These are phyloP conservation scores for Mortierella antarctica DNA, from an alignment of 192 early-diverging fungal species.

Conservation along the genomic window DNA sequence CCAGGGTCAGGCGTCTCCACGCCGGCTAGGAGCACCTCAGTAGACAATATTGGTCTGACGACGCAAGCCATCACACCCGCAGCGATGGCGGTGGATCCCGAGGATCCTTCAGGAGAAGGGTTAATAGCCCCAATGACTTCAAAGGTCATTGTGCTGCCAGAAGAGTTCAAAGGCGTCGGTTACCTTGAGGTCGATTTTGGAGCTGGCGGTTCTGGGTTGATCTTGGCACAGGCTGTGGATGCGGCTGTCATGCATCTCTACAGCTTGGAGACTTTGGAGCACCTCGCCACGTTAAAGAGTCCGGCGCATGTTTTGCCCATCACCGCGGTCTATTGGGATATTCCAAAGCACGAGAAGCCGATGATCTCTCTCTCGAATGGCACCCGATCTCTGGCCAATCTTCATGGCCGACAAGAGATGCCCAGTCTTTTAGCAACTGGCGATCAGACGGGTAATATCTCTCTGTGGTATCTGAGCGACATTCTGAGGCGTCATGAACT, in stretches of 20 bases:
- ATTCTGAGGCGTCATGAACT: constrained; percentile 15
- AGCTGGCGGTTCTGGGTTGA: constrained; percentile 10
- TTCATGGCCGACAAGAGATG: constrained; percentile 20
- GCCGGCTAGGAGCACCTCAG: not conserved
- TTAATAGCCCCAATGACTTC: not conserved
- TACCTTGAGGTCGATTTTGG: constrained; percentile 46
- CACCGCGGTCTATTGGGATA: constrained; percentile 42
- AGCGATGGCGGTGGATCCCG: not conserved
- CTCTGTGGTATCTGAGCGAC: constrained; percentile 64
- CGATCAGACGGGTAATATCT: constrained; percentile 61
- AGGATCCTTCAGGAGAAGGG: no score
- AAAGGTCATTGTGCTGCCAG: constrained; percentile 15
- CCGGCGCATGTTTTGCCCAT: constrained; percentile 39
- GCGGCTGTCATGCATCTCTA: constrained; percentile 35
- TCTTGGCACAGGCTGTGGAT: constrained; percentile 18
- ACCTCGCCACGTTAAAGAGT: constrained; percentile 33
- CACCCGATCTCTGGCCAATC: not conserved
- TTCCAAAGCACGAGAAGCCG: constrained; percentile 36
- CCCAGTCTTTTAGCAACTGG: constrained; percentile 61
- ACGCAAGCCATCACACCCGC: not conserved
- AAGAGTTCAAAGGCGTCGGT: constrained; percentile 28
- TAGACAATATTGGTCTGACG: not conserved
- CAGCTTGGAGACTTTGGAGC: constrained; percentile 25
- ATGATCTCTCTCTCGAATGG: constrained; percentile 31
- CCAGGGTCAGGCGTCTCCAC: constrained; percentile 12